Evolutionary conservation across 495 filamentous ascomycete genomes (phyloP), one percentile per base, ranked within the genome.

Genomic region (Penicillium turbatum): DNA sequence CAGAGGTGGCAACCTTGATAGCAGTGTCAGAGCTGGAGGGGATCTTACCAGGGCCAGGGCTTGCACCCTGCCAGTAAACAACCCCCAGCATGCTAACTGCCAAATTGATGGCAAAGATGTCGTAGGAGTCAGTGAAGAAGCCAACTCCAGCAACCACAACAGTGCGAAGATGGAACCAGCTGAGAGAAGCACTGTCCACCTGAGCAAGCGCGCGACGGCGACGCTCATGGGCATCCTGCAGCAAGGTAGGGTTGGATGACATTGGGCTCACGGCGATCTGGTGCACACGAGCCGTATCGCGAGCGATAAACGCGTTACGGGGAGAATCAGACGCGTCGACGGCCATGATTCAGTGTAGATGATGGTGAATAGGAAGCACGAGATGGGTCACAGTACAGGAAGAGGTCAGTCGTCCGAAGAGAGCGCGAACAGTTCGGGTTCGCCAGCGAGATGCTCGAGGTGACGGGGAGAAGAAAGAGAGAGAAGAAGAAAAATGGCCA

Each of bases 1-100:
- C 86, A 9, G 86, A 92, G n/a, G 90, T 93, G 7, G 90, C 81
- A 12, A 90, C 84, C 70, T 96, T 96, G 74, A 96, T 90, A 42
- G 86, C 89, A 2, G 87, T 92, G 62, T 92, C 88, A 8, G 85
- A 80, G 53, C 66, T 71, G 46, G 73, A 76, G 21, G 84, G 84
- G 62, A 89, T 85, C 47, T 64, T 62, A 17, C 82, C 83, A 58
- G 60, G 55, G 64, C 76, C 60, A 53, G 71, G 39, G 3, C 61
- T 54, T 34, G 86, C 81, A 24, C 64, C 66, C 19, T 83, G 77
- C 72, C 77, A 89, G 77, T 81, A 90, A 51, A 87, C 85, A n/a
- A 90, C 76, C 49, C 87, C 87, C 26, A 92, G 70, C 71, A 92
- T 85, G 36, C 75, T 73, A 8, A 81, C 85, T 71, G 39, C 54